These are phyloP conservation scores for Metschnikowia kunwiensis DNA, from an alignment of 805 yeast species.

Conservation along the genomic window DNA sequence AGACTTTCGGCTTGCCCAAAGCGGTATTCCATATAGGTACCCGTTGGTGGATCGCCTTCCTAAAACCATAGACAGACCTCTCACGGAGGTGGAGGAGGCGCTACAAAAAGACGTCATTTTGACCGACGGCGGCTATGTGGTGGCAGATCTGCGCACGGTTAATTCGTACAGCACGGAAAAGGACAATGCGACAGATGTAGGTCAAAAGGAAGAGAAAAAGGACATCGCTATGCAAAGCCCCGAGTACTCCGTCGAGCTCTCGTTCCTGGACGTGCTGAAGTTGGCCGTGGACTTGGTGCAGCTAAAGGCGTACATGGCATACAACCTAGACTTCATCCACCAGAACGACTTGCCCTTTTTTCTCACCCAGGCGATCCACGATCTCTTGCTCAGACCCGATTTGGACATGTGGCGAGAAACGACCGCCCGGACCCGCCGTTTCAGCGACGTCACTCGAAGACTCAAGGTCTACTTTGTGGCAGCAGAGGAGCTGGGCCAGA, in stretches of 20 bases:
- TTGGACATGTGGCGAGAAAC: conserved; percentile 11
- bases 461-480: conserved; percentile 16
- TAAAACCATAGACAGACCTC: conserved; percentile 5
- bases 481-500: conserved; percentile 17
- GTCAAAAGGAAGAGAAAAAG: neutral
- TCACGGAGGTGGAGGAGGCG: neutral
- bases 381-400: conserved; percentile 32
- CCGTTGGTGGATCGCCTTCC: conserved; percentile 15
- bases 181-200: neutral
- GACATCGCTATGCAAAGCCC: neutral
- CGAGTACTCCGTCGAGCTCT: conserved; percentile 27
- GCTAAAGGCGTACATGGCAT: conserved; percentile 33
- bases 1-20: conserved; percentile 17
- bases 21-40: conserved; percentile 12
- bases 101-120: neutral
- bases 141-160: neutral
- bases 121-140: conserved; percentile 2
- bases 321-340: conserved; percentile 44
- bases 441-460: conserved; percentile 4
- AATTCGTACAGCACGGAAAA: neutral
- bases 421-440: neutral
- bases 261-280: conserved; percentile 41
- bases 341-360: conserved; percentile 62
- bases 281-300: conserved; percentile 42
- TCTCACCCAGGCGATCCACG: conserved; percentile 45